Percentiles rank a stretch among this genome's conserved stretches.
phyloP scores from a whole-genome alignment of 768 basidiomycete genomes.

The Filobasidium floriforme region DNA sequence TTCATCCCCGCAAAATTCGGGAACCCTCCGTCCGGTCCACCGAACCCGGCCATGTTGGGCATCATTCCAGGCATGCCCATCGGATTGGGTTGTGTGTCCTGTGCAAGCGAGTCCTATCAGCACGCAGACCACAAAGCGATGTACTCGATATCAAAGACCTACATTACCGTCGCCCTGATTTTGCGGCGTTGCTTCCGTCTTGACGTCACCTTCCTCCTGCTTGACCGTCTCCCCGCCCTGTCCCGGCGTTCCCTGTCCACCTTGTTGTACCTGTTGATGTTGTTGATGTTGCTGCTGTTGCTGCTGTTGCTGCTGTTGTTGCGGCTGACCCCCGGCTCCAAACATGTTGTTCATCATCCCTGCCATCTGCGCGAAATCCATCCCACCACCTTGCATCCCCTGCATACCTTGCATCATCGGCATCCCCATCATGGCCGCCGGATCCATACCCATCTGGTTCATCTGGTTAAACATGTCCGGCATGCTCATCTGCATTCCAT shows the following conservation, averaged over 20 bases:
- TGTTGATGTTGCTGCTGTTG: background rate
- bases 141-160: background rate
- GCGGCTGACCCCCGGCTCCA: constrained; percentile 1
- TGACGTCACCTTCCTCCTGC: background rate
- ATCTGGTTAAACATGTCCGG: constrained; percentile 54
- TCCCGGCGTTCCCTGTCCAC: background rate
- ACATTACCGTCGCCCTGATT: background rate
- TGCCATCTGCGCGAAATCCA: constrained; percentile 41
- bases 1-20: background rate
- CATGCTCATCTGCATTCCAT: constrained; percentile 66
- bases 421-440: constrained; percentile 73
- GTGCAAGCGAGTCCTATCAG: background rate
- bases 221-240: constrained; percentile 2
- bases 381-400: constrained; percentile 47
- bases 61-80: constrained; percentile 21
- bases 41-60: constrained; percentile 16
- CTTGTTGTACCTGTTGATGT: background rate
- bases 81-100: background rate
- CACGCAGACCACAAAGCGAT: too few relatives aligned
- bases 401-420: constrained; percentile 34
- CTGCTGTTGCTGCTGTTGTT: background rate
- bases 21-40: background rate
- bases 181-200: background rate
- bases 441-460: constrained; percentile 50
- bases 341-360: constrained; percentile 27